Base-by-base conservation (phyloP, 495 filamentous ascomycete species). In the Penicillium angulare region DNA sequence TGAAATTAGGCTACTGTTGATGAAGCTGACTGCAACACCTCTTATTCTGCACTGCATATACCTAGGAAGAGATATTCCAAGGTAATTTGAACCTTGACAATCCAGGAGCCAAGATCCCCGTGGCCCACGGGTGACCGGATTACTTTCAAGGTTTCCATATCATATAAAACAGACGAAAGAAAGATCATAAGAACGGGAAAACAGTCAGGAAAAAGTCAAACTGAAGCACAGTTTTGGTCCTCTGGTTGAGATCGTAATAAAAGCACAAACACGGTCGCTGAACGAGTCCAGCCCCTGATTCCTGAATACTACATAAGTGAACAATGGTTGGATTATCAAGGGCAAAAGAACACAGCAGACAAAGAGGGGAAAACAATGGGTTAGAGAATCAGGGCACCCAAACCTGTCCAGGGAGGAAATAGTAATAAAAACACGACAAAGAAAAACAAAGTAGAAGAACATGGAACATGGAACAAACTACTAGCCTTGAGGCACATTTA, bases 401-500 rank as follows among this genome's bases (percentile, higher is more conserved):
- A 26, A 48, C 43, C 43, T 34, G 43, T 47, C 7, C 43, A 47
- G 33, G 29, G 33, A 39, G 45, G n/a, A 38, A 48, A n/a, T n/a
- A n/a, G n/a, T n/a, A 31, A 16, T 27, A 43, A 5, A 44, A 29
- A 48, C 23, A 49, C 34, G 15, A 18, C 36, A 26, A 41, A 47
- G 20, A 48, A 17, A 34, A 17, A 44, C 5, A 31, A 31, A 31
- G 8, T 12, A 31, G 27, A 38, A 49, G 24, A 31, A 35, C 24
- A 32, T 18, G 45, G 32, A 24, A 29, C 38, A 38, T 29, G 33
- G 23, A 39, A 20, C 38, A 23, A 13, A 32, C 5, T n/a, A n/a
- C n/a, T 53, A 5, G 47, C 32, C 20, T 22, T 21, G 31, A 26
- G 26, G 27, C 33, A 41, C 12, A 36, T 29, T 54, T 50, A 53